phyloP scores from a whole-genome alignment of 2,329 filamentous ascomycete species.

The Pyricularia pennisetigena region DNA sequence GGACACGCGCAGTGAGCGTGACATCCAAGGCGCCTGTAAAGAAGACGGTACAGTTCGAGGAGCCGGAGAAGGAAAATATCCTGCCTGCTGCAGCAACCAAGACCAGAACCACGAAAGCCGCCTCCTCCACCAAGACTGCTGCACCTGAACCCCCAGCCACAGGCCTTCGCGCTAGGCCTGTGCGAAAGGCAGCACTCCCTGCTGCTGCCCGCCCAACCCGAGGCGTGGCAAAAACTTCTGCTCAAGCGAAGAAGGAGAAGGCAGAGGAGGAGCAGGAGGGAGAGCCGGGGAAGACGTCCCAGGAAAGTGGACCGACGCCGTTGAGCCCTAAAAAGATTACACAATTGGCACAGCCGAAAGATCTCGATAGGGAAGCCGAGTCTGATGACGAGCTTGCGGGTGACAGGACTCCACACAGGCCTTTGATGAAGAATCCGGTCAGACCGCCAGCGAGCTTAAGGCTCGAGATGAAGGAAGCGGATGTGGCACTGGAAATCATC shows the following conservation, averaged over 20 bases:
- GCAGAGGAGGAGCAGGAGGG: conserved; percentile 24
- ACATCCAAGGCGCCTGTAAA: conserved; percentile 36
- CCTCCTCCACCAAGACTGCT: conserved; percentile 11
- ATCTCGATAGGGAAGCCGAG: conserved; percentile 26
- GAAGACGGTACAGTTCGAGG: conserved; percentile 55
- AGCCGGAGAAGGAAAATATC: conserved; percentile 56
- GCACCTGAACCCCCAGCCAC: conserved; percentile 9
- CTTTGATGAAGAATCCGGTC: conserved; percentile 44
- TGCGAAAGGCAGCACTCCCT: conserved; percentile 7
- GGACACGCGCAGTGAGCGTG: conserved; percentile 25
- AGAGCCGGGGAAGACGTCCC: conserved; percentile 9
- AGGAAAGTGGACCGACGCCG: conserved; percentile 25
- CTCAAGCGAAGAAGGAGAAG: conserved; percentile 19
- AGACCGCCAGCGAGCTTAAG: conserved; percentile 30
- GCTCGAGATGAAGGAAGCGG: conserved; percentile 18
- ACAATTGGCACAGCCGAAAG: conserved; percentile 34
- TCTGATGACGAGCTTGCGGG: conserved; percentile 53
- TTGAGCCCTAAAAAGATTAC: conserved; percentile 57
- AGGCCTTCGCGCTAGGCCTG: conserved; percentile 23
- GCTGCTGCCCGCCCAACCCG: conserved; percentile 6
- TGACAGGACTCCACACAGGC: conserved; percentile 39
- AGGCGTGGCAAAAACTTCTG: conserved; percentile 13
- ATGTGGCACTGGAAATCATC: neutral
- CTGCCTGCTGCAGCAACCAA: conserved; percentile 25
- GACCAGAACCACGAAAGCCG: conserved; percentile 18